Conservation (phyloP, 2,329 filamentous ascomycete genomes). For the Chaetoscypha palmicola region DNA sequence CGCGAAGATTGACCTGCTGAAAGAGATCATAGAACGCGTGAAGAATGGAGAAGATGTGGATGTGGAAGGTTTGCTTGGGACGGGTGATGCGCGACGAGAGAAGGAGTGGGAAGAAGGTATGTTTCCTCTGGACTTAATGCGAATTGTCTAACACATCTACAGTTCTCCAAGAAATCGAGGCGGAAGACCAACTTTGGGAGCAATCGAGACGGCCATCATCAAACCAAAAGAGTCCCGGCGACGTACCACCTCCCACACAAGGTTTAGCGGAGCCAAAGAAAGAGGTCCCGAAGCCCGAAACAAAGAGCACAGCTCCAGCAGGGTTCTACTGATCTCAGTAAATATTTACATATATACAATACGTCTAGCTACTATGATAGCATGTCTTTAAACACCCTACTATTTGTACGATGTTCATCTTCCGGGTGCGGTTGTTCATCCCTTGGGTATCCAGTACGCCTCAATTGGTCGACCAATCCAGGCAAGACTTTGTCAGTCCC, state of each 20-base stretch:
- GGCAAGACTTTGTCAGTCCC: slow-evolving; percentile 53
- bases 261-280: too few species aligned
- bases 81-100: slow-evolving; percentile 68
- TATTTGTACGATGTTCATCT: slow-evolving; percentile 23
- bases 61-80: slow-evolving; percentile 74
- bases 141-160: slow-evolving; percentile 1
- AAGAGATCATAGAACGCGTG: slow-evolving; percentile 66
- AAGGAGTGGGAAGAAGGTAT: slow-evolving; percentile 81
- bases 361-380: slow-evolving; percentile 39
- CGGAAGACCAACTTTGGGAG: slow-evolving; percentile 46
- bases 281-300: slow-evolving; percentile 7
- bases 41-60: slow-evolving; percentile 72
- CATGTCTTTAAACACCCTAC: slow-evolving; percentile 50
- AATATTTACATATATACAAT: slow-evolving; percentile 22
- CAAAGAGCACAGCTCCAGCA: slow-evolving; percentile 24
- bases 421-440: slow-evolving; percentile 25
- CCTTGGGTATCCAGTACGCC: slow-evolving; percentile 23
- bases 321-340: slow-evolving; percentile 27
- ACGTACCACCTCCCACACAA: too few species aligned
- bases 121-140: slow-evolving; percentile 23
- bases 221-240: slow-evolving; percentile 18
- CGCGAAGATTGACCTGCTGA: slow-evolving; percentile 66
- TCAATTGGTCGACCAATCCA: slow-evolving; percentile 45
- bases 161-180: slow-evolving; percentile 62
- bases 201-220: slow-evolving; percentile 21